Evolutionary conservation across 2,329 filamentous ascomycete species (phyloP).

Genomic region (Epichloe typhina): DNA sequence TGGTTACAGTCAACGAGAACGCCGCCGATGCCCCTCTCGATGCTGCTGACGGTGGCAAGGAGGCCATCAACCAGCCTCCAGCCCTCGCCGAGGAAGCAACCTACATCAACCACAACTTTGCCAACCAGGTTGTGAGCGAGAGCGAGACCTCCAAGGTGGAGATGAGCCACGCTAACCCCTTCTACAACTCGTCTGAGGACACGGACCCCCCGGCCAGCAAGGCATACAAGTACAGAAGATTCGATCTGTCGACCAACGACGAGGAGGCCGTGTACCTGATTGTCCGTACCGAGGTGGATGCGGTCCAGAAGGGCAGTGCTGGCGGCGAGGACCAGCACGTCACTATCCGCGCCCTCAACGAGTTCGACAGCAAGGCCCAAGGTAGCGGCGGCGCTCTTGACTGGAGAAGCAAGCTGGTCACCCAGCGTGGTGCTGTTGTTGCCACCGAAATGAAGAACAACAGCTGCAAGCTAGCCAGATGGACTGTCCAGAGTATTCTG

Average conservation of each 20-base stretch:
- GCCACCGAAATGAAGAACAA: constrained; percentile 99
- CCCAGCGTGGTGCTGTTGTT: constrained; percentile 90
- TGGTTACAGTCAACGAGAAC: constrained; percentile 99
- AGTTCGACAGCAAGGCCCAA: constrained; percentile 97
- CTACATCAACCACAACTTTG: constrained; percentile 99
- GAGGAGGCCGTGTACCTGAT: constrained; percentile 88
- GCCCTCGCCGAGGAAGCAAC: constrained; percentile 94
- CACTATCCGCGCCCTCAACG: constrained; percentile 91
- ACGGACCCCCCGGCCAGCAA: constrained; percentile 90
- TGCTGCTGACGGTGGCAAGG: constrained; percentile 81
- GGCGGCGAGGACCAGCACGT: constrained; percentile 84
- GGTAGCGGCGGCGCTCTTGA: constrained; percentile 89
- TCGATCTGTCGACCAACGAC: constrained; percentile 89
- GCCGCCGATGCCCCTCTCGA: constrained; percentile 90
- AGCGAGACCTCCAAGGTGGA: constrained; percentile 63
- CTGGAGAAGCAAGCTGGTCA: constrained; percentile 90
- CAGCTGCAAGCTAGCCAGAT: constrained; percentile 93
- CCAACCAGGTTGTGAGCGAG: constrained; percentile 87
- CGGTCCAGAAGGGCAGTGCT: constrained; percentile 88
- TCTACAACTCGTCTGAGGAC: constrained; percentile 91
- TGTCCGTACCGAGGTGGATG: constrained; percentile 90
- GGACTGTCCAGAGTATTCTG: constrained; percentile 94
- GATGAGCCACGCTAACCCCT: constrained; percentile 85
- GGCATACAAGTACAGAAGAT: constrained; percentile 95
- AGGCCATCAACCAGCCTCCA: constrained; percentile 84